Base-by-base conservation (phyloP, 2,329 filamentous ascomycete genomes). In the Aspergillus neoniger region DNA sequence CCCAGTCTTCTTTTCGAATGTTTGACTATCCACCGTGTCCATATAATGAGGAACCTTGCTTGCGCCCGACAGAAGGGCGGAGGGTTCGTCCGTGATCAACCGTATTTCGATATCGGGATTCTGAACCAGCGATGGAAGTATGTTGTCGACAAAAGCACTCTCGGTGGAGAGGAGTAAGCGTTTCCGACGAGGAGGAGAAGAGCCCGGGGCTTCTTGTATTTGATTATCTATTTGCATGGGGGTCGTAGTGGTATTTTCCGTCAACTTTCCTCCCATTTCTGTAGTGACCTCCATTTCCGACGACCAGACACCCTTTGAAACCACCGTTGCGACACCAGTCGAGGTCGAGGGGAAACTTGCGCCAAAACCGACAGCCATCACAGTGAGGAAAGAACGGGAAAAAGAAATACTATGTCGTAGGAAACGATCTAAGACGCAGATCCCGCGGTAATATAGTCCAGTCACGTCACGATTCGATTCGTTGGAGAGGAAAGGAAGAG, bases 41-140 rank as follows among this genome's bases (percentile, higher is more conserved):
- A 74, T 75, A 52, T 79, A 79, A 58, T 76, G 76, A 0, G 72
- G 71, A 17, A 77, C 71, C 55, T 76, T 77, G 54, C 71, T 76
- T 32, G 71, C 70, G 15, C 74, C 74, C 15, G 74, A 72, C 51
- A 76, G 70, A 25, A 76, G 64, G 5, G 75, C 75, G 12, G 71
- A 73, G 10, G 65, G 65, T 38, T 78, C 76, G 57, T 78, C 75
- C 9, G 76, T 77, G 25, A 79, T 79, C 63, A 79, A 66, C 9
- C 77, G 75, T 23, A 79, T 67, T 57, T 79, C 77, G 59, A 79
- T 69, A 36, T 73, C 69, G 17, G 76, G 70, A 32, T 77, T 76
- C 51, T 73, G 70, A 23, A 77, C 69, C 19, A 79, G 67, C 5
- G 70, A 75, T 0, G 76, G 73, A 38, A 79, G 70, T 9, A 78